A percentile compares a stretch with the other conserved stretches of the same genome.
phyloP scores from a whole-genome alignment of 768 basidiomycete species.

The Favolaschia claudopus region DNA sequence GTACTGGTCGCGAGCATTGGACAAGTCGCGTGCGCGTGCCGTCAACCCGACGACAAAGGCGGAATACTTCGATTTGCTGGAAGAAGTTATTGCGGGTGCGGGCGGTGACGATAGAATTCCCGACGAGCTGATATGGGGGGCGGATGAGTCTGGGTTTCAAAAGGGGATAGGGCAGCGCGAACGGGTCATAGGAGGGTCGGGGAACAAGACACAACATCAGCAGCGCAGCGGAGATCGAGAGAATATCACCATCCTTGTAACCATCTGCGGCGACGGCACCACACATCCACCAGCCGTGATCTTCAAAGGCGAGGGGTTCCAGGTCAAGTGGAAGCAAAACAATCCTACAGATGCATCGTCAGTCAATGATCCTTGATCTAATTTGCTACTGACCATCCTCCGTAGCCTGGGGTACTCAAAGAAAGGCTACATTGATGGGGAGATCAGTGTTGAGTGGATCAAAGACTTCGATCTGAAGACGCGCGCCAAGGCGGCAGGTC shows the following conservation, averaged over 20 bases:
- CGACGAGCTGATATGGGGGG: background rate
- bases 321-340: slow-evolving; percentile 35
- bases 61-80: slow-evolving; percentile 35
- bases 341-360: slow-evolving; percentile 35
- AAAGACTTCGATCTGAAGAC: slow-evolving; percentile 50
- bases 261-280: slow-evolving; percentile 49
- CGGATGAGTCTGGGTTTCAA: slow-evolving; percentile 28
- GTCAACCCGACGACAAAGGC: slow-evolving; percentile 38
- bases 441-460: slow-evolving; percentile 46
- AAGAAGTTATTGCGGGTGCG: slow-evolving; percentile 8
- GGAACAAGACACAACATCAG: slow-evolving; percentile 38
- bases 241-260: slow-evolving; percentile 49
- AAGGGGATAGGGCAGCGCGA: slow-evolving; percentile 19
- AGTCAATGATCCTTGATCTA: slow-evolving; percentile 1
- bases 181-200: slow-evolving; percentile 26
- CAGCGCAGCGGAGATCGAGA: slow-evolving; percentile 41
- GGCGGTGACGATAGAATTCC: slow-evolving; percentile 1
- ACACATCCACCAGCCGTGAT: slow-evolving; percentile 38
- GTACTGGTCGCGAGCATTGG: slow-evolving; percentile 34
- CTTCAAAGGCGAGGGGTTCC: slow-evolving; percentile 40
- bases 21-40: slow-evolving; percentile 29
- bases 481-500: slow-evolving; percentile 39
- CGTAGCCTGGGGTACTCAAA: too few species aligned
- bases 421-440: slow-evolving; percentile 48
- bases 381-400: background rate